A percentile compares a stretch with the other conserved stretches of the same genome.
phyloP scores from a whole-genome alignment of 2,329 filamentous ascomycete genomes.

The Lachnellula arida region DNA sequence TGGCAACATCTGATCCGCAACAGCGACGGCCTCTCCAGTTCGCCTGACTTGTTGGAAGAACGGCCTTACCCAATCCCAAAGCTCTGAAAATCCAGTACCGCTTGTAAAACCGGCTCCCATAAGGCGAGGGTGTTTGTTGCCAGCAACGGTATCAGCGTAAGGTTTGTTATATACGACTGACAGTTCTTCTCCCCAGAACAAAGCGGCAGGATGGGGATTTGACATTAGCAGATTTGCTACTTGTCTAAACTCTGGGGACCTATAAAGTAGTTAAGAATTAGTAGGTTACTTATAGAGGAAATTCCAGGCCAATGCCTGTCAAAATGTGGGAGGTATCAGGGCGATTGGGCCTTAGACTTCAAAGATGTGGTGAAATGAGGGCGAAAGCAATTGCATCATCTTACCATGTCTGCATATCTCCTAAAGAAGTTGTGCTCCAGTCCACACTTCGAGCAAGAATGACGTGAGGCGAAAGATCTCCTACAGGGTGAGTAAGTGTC shows the following conservation, averaged over 20 bases:
- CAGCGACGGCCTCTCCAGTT: slow-evolving; percentile 73
- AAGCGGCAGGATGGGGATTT: slow-evolving; percentile 65
- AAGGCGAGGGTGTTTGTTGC: slow-evolving; percentile 67
- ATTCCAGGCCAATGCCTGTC: too few relatives aligned
- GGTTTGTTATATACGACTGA: slow-evolving; percentile 68
- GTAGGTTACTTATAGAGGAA: not conserved
- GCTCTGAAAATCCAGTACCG: slow-evolving; percentile 59
- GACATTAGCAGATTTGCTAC: slow-evolving; percentile 80
- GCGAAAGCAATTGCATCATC: not conserved
- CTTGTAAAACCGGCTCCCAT: slow-evolving; percentile 46
- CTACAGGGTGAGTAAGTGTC: slow-evolving; percentile 62
- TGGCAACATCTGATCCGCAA: slow-evolving; percentile 73
- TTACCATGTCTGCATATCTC: slow-evolving; percentile 65
- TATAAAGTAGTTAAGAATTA: not conserved
- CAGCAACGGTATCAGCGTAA: slow-evolving; percentile 64
- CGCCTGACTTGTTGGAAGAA: slow-evolving; percentile 62
- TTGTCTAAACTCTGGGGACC: slow-evolving; percentile 66
- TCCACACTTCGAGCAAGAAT: slow-evolving; percentile 65
- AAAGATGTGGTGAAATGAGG: not conserved
- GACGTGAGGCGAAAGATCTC: slow-evolving; percentile 63
- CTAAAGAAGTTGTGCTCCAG: slow-evolving; percentile 68
- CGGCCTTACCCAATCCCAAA: slow-evolving; percentile 66
- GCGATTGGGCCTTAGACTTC: too few relatives aligned
- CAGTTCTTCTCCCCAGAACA: slow-evolving; percentile 69
- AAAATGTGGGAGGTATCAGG: too few relatives aligned